A percentile compares a stretch with the other conserved stretches of the same genome.
Evolutionary conservation across 352 stramenopile species (phyloP).

Genomic region (Pythium guiyangense): DNA sequence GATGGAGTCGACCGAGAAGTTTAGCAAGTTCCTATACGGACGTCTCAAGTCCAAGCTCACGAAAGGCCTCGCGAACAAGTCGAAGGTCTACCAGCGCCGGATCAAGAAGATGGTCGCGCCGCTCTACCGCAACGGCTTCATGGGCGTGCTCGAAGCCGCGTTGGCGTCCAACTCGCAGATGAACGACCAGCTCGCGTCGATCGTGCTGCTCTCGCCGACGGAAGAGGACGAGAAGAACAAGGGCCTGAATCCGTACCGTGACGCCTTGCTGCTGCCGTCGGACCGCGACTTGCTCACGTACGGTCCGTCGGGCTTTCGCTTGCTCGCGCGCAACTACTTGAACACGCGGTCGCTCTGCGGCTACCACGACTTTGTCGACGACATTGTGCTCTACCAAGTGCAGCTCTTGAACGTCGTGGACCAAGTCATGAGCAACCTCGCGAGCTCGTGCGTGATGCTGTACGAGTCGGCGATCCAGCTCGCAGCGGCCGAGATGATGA

Average conservation of each 20-base stretch:
- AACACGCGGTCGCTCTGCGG: conserved; percentile 31
- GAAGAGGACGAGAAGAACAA: conserved; percentile 38
- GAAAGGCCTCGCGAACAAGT: conserved; percentile 20
- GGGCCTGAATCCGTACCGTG: conserved; percentile 17
- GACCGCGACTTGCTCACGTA: conserved; percentile 27
- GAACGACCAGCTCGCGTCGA: conserved; percentile 32
- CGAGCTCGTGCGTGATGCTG: conserved; percentile 32
- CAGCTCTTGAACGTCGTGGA: conserved; percentile 32
- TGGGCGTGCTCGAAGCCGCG: conserved; percentile 33
- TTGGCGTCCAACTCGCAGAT: conserved; percentile 38
- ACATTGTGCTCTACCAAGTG: conserved; percentile 39
- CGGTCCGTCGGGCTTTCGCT: conserved; percentile 24
- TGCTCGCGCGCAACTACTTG: conserved; percentile 38
- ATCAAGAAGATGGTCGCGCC: conserved; percentile 35
- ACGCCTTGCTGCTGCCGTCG: conserved; percentile 27
- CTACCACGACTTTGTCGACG: conserved; percentile 56
- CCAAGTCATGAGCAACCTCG: conserved; percentile 46
- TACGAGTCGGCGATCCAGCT: conserved; percentile 43
- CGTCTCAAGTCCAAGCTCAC: conserved; percentile 34
- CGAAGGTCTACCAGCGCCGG: conserved; percentile 29
- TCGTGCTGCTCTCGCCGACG: conserved; percentile 41
- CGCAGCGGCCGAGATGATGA: conserved; percentile 29
- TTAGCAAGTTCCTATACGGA: conserved; percentile 29
- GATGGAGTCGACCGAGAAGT: conserved; percentile 36
- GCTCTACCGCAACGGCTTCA: conserved; percentile 29